These are phyloP conservation scores for Pseudogymnoascus sp. DNA, from an alignment of 2,329 filamentous ascomycete species.

Conservation along the genomic window DNA sequence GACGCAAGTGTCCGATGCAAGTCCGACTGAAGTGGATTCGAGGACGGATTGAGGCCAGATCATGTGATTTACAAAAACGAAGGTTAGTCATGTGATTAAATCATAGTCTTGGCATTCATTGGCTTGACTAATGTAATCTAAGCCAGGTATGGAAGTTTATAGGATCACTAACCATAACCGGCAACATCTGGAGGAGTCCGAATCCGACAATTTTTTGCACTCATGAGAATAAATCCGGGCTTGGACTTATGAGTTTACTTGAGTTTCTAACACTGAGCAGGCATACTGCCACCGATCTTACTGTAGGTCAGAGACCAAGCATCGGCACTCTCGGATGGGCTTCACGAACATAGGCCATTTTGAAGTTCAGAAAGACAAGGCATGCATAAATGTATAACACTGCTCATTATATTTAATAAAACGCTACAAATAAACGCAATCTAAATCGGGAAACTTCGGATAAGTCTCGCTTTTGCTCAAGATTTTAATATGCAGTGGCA, in stretches of 20 bases:
- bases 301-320: not conserved
- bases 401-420: not conserved
- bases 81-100: not conserved
- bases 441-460: not conserved
- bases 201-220: not conserved
- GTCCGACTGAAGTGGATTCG: constrained; percentile 6
- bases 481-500: not conserved
- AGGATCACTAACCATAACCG: not conserved
- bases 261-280: not conserved
- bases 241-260: not conserved
- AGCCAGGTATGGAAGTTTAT: not conserved
- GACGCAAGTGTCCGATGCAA: constrained; percentile 3
- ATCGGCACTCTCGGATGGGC: not conserved
- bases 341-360: not conserved
- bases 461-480: not conserved
- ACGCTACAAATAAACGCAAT: not conserved
- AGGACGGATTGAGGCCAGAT: not conserved
- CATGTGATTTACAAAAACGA: not conserved
- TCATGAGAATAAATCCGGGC: not conserved
- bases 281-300: not conserved
- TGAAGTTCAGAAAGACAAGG: not conserved
- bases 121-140: not conserved
- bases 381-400: not conserved
- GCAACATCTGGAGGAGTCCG: not conserved
- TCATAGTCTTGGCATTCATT: not conserved